Conservation (phyloP, 1,284 basidiomycete genomes). For the Ustilago xerochloae region DNA sequence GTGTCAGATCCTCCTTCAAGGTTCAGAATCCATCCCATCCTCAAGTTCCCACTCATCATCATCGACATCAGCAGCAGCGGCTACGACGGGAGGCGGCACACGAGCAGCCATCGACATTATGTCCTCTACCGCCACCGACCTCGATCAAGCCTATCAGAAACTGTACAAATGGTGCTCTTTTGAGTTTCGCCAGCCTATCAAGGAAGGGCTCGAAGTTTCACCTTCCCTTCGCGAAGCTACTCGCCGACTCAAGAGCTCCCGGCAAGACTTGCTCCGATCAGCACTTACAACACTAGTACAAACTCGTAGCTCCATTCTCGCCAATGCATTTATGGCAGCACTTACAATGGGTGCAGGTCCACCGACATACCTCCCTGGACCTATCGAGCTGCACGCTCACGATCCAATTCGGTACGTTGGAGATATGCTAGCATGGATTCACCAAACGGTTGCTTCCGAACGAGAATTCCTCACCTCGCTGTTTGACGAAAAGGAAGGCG, state of each 20-base stretch:
- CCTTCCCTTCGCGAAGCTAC: conserved; percentile 80
- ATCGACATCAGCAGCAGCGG: conserved; percentile 80
- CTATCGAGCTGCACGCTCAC: conserved; percentile 96
- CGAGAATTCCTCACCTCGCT: conserved; percentile 74
- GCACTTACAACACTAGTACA: conserved; percentile 80
- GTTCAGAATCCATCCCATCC: conserved; percentile 78
- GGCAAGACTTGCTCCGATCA: conserved; percentile 68
- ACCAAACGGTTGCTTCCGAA: conserved; percentile 93
- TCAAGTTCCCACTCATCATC: conserved; percentile 72
- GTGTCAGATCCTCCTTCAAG: conserved; percentile 86
- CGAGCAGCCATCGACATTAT: conserved; percentile 76
- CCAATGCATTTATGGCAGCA: conserved; percentile 84
- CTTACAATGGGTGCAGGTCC: conserved; percentile 82
- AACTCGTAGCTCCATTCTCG: conserved; percentile 82
- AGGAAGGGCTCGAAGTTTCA: conserved; percentile 77
- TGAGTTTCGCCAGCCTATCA: conserved; percentile 78
- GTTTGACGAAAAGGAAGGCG: conserved; percentile 68
- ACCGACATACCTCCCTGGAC: conserved; percentile 85
- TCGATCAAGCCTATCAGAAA: conserved; percentile 90
- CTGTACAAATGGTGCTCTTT: conserved; percentile 85
- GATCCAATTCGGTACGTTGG: conserved; percentile 95
- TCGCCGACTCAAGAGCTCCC: conserved; percentile 77
- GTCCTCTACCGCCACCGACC: conserved; percentile 75
- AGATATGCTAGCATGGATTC: conserved; percentile 98
- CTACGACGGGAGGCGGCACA: conserved; percentile 71